These are phyloP conservation scores for Lasiosphaeria miniovina DNA, from an alignment of 495 filamentous ascomycete genomes.

Conservation along the genomic window DNA sequence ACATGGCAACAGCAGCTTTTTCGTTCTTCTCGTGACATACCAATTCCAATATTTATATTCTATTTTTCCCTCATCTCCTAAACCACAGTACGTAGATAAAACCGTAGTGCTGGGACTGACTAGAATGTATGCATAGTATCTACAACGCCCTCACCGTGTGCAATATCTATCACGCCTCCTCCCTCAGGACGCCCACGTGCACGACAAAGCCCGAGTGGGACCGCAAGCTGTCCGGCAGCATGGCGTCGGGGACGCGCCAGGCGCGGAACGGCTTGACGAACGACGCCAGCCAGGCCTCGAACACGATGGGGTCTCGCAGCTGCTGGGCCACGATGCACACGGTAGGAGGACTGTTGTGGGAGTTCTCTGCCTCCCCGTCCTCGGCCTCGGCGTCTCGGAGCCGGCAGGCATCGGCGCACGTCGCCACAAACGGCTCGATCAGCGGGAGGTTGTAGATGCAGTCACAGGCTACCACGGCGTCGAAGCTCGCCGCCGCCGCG, in stretches of 20 bases:
- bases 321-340: conserved; percentile 82
- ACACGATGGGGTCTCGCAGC: conserved; percentile 76
- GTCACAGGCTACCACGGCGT: conserved; percentile 75
- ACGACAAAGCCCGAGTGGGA: conserved; percentile 62
- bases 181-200: conserved; percentile 58
- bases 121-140: too few species aligned
- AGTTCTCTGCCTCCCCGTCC: conserved; percentile 9
- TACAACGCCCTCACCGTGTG: too few species aligned
- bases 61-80: too few species aligned
- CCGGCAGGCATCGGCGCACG: conserved; percentile 74
- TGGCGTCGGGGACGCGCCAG: conserved; percentile 70
- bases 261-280: conserved; percentile 65
- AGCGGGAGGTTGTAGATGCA: conserved; percentile 89
- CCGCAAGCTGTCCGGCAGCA: conserved; percentile 49
- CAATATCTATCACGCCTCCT: too few species aligned
- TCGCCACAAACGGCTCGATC: conserved; percentile 75
- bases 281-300: conserved; percentile 72
- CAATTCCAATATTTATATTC: too few species aligned
- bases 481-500: conserved; percentile 39
- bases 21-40: too few species aligned
- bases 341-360: conserved; percentile 14
- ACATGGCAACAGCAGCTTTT: too few species aligned
- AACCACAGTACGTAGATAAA: too few species aligned
- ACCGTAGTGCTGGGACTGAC: too few species aligned
- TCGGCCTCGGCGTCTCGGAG: conserved; percentile 38